Evolutionary conservation across 1,284 basidiomycete genomes (phyloP).

Genomic region (Caloboletus firmus): DNA sequence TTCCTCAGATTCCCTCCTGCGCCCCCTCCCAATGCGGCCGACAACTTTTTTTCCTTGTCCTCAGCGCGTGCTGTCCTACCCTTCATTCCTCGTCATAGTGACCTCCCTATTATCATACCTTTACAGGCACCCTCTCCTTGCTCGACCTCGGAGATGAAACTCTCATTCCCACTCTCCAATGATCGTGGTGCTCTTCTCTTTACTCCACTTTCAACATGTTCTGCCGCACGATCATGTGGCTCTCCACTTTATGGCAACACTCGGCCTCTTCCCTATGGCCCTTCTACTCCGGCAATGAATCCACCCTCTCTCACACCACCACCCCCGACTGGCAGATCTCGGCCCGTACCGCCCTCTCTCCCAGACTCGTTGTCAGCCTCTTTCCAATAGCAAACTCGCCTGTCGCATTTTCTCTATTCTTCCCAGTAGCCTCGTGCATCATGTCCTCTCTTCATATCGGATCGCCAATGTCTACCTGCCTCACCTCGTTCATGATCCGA

Average conservation of each 20-base stretch:
- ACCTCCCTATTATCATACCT: conserved; percentile 26
- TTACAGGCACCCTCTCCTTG: conserved; percentile 18
- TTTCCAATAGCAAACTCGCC: background rate
- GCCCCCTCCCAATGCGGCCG: conserved; percentile 18
- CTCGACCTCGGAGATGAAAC: conserved; percentile 37
- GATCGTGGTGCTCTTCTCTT: conserved; percentile 31
- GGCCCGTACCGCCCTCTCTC: background rate
- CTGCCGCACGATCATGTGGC: conserved; percentile 27
- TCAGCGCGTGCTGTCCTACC: conserved; percentile 14
- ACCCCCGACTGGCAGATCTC: conserved; percentile 11
- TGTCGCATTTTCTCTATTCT: conserved; percentile 6
- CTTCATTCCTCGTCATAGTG: conserved; percentile 26
- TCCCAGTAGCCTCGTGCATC: conserved; percentile 31
- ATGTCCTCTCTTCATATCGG: conserved; percentile 33
- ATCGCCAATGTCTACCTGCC: conserved; percentile 31
- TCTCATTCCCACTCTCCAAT: conserved; percentile 30
- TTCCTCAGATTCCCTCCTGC: conserved; percentile 22
- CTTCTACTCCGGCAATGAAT: conserved; percentile 29
- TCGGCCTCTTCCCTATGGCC: conserved; percentile 20
- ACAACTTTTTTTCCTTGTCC: conserved; percentile 35
- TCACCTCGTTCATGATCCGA: conserved; percentile 35
- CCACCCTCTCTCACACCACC: conserved; percentile 10
- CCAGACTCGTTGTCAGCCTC: background rate
- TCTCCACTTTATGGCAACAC: conserved; percentile 15
- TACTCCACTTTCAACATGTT: conserved; percentile 33